Evolutionary conservation across 1,139 yeast genomes (phyloP).

Genomic region (Yamadazyma atlantica): DNA sequence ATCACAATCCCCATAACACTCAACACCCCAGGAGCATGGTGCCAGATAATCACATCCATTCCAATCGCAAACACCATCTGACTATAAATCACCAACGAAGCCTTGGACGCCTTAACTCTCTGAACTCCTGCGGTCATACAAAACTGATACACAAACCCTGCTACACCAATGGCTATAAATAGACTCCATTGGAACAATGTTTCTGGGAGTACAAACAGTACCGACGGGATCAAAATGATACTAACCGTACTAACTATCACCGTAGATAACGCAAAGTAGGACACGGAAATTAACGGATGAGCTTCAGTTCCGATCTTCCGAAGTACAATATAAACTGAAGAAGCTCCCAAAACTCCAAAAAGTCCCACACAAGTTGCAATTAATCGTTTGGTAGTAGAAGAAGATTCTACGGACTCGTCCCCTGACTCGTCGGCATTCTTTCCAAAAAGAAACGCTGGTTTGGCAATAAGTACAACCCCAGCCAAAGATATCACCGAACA

Average conservation of each 20-base stretch:
- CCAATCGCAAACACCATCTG: constrained; percentile 78
- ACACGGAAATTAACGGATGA: constrained; percentile 77
- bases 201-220: constrained; percentile 61
- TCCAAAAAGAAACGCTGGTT: constrained; percentile 75
- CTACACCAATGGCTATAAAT: constrained; percentile 60
- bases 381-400: constrained; percentile 40
- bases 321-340: constrained; percentile 68
- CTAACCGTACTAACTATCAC: constrained; percentile 55
- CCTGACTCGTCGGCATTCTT: constrained; percentile 29
- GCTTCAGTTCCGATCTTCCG: constrained; percentile 75
- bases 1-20: constrained; percentile 68
- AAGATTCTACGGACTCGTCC: constrained; percentile 37
- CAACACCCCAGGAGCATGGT: constrained; percentile 68
- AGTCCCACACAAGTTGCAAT: constrained; percentile 67
- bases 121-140: constrained; percentile 81
- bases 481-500: constrained; percentile 68
- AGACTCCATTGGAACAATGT: constrained; percentile 62
- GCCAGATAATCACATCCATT: constrained; percentile 73
- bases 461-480: constrained; percentile 81
- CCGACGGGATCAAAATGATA: constrained; percentile 56
- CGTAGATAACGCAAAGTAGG: constrained; percentile 68
- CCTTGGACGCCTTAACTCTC: constrained; percentile 76
- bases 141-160: constrained; percentile 83
- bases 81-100: constrained; percentile 71
- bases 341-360: constrained; percentile 69